Evolutionary conservation across 2,329 filamentous ascomycete genomes (phyloP).

Genomic region (Pseudocercospora pini-densiflorae): DNA sequence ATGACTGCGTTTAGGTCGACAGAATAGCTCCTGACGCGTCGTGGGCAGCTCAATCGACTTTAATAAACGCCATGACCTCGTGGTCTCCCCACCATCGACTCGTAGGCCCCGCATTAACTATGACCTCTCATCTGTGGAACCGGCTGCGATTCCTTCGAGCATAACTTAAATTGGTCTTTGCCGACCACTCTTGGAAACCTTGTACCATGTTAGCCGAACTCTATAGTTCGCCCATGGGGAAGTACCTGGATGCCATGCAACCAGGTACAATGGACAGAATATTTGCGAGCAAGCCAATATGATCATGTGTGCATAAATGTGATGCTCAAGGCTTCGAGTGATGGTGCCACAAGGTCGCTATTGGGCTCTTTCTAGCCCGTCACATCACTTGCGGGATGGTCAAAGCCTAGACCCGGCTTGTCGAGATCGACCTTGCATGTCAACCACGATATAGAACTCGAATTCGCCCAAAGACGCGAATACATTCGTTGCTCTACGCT

Average conservation of each 20-base stretch:
- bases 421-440: not conserved
- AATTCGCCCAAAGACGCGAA: too few species aligned
- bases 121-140: constrained; percentile 10
- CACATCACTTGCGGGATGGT: too few species aligned
- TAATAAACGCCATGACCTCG: constrained; percentile 11
- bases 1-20: not conserved
- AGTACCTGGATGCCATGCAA: not conserved
- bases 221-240: not conserved
- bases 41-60: not conserved
- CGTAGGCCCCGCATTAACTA: constrained; percentile 16
- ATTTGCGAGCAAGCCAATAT: not conserved
- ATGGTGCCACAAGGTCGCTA: not conserved
- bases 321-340: not conserved
- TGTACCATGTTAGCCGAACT: constrained; percentile 14
- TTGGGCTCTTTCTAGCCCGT: not conserved
- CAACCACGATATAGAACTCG: not conserved
- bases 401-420: not conserved
- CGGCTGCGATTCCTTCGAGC: constrained; percentile 3
- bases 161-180: constrained; percentile 15
- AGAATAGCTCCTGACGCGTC: not conserved
- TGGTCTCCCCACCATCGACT: constrained; percentile 6
- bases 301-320: not conserved
- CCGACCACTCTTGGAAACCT: constrained; percentile 20
- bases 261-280: not conserved
- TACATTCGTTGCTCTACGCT: too few species aligned